phyloP scores from a whole-genome alignment of 2,329 filamentous ascomycete genomes.

The Aspergillus hiratsukae region DNA sequence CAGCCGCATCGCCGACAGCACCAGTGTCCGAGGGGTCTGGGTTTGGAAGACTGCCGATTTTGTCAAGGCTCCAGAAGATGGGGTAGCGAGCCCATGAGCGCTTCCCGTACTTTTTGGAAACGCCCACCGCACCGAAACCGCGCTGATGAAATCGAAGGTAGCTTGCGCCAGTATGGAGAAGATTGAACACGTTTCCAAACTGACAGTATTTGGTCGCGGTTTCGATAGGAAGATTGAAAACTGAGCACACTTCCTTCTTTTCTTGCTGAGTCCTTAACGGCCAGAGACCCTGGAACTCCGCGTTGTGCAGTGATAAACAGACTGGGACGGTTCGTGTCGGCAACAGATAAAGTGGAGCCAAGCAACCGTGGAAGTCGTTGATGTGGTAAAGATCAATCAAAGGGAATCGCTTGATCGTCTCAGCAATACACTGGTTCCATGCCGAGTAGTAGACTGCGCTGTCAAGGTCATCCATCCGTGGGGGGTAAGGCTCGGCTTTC shows the following conservation, averaged over 20 bases:
- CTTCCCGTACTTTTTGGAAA: slow-evolving; percentile 65
- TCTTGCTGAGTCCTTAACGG: slow-evolving; percentile 61
- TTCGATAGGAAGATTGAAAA: slow-evolving; percentile 58
- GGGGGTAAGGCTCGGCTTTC: slow-evolving; percentile 59
- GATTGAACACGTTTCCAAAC: slow-evolving; percentile 65
- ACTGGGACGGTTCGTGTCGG: slow-evolving; percentile 57
- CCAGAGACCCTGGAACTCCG: slow-evolving; percentile 67
- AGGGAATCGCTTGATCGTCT: slow-evolving; percentile 58
- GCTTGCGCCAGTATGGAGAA: slow-evolving; percentile 61
- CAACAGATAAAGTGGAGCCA: slow-evolving; percentile 61
- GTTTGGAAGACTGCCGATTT: slow-evolving; percentile 60
- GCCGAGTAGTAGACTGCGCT: slow-evolving; percentile 65
- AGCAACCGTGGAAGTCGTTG: slow-evolving; percentile 61
- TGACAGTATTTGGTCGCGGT: slow-evolving; percentile 60
- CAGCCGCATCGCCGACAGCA: slow-evolving; percentile 41
- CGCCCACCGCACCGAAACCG: slow-evolving; percentile 64
- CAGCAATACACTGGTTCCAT: slow-evolving; percentile 67
- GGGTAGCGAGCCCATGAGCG: slow-evolving; percentile 64
- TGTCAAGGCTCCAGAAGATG: slow-evolving; percentile 64
- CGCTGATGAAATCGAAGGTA: slow-evolving; percentile 64
- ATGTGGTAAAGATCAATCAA: slow-evolving; percentile 61
- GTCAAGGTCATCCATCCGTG: slow-evolving; percentile 65
- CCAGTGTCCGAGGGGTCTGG: slow-evolving; percentile 62
- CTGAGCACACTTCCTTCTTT: slow-evolving; percentile 58
- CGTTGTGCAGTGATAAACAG: slow-evolving; percentile 63